Percentiles rank a stretch among this genome's conserved stretches.
Evolutionary conservation across 257 asterid species (phyloP).

Genomic region (Solanum piurae): DNA sequence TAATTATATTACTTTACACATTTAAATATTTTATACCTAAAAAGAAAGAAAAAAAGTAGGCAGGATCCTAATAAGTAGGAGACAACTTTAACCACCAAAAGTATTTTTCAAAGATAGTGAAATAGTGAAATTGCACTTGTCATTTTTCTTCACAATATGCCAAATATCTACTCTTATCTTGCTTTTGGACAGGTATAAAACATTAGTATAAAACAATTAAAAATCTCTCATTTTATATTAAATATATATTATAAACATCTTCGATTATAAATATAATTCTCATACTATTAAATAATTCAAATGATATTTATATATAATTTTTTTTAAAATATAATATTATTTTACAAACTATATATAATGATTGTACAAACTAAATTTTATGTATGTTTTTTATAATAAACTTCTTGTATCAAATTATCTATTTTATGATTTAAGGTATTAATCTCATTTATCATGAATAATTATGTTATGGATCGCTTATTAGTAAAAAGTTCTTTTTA

Average conservation of each 20-base stretch:
- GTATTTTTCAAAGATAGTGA: not conserved
- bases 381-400: not conserved
- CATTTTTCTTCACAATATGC: not conserved
- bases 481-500: not conserved
- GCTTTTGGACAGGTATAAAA: not conserved
- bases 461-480: not conserved
- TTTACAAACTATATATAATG: no score
- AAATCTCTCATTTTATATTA: not conserved
- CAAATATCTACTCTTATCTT: conserved; percentile 1
- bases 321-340: no score
- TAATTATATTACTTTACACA: not conserved
- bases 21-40: not conserved
- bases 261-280: not conserved
- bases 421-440: not conserved
- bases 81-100: not conserved
- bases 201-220: not conserved
- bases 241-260: not conserved
- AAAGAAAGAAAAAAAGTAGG: not conserved
- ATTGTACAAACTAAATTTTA: not conserved
- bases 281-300: not conserved
- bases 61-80: not conserved
- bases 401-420: not conserved
- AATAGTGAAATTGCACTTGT: not conserved
- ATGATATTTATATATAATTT: not conserved
- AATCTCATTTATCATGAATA: not conserved